phyloP scores from a whole-genome alignment of 139 green algal genomes.

The Chlorella sp. region DNA sequence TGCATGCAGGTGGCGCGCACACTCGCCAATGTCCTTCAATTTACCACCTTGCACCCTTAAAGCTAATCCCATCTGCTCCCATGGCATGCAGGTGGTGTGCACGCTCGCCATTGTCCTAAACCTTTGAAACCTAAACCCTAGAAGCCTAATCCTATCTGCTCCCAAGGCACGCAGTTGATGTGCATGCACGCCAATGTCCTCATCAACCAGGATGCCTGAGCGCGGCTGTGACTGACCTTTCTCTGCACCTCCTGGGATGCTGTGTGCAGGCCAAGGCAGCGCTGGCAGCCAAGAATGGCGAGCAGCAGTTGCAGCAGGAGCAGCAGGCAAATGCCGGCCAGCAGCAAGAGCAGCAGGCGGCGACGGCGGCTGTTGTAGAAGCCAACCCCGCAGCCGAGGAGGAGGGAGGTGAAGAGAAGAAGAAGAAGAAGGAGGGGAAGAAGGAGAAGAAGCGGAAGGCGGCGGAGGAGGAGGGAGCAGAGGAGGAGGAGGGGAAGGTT shows the following conservation, averaged over 20 bases:
- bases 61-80: no score
- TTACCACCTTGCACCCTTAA: background rate
- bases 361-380: background rate
- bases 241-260: background rate
- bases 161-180: background rate
- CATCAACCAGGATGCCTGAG: background rate
- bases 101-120: no score
- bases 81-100: no score
- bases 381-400: background rate
- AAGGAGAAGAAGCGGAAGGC: background rate
- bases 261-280: constrained; percentile 47
- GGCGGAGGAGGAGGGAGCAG: background rate
- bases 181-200: no score
- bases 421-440: constrained; percentile 29
- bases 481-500: background rate
- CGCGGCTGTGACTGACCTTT: background rate
- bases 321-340: background rate
- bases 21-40: no score
- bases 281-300: constrained; percentile 37
- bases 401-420: background rate
- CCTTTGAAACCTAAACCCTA: no score
- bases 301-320: background rate
- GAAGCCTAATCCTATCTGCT: no score
- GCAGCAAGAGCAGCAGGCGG: background rate
- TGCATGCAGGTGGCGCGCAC: no score